Evolutionary conservation across 2,329 filamentous ascomycete species (phyloP), one percentile per base, ranked within the genome.

Genomic region (Thielaviopsis populi): DNA sequence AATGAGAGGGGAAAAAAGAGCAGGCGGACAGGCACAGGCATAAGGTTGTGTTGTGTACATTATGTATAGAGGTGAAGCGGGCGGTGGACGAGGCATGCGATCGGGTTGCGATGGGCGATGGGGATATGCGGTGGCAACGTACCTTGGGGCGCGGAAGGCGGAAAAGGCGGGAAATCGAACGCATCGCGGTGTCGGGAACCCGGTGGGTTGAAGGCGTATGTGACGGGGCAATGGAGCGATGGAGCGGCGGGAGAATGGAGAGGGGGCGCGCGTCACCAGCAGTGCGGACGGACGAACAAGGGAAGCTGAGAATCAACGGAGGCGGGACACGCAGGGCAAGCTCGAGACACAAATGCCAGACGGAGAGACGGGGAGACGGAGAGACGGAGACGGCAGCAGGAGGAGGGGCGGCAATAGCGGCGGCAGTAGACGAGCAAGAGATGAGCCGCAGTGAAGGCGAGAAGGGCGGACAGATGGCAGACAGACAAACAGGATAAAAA

Each of bases 61-160:
- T 7, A 33, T 33, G 30, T 33, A 7, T 7, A 33, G 33, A 50
- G 19, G 22, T 15, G 22, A 15, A 24, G 46, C 22, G 24, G 19
- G 10, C 13, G 15, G 46, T 17, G 13, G 22, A 50, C 10, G 46
- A 50, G 46, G 24, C 22, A 50, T 50, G 46, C 46, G 46, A 50
- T 15, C 46, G 15, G 8, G 46, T 50, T 50, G 46, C 46, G 46
- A 50, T 19, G 24, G 46, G 24, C 37, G n/a, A 24, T 15, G 22
- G 24, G 43, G 40, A 56, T 41, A 54, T 48, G 27, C 50, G 50
- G 50, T 4, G 42, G 46, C 22, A 65, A 66, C 72, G 69, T 72
- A 76, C 75, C 72, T 75, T 74, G 17, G 74, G 73, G 63, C 74
- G 73, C 65, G 75, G 75, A 53, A 74, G 68, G 68, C 75, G 74